A percentile compares a stretch with the other conserved stretches of the same genome.
These are phyloP conservation scores for Volvariella volvacea DNA, from an alignment of 1,284 basidiomycete genomes.

Conservation along the genomic window DNA sequence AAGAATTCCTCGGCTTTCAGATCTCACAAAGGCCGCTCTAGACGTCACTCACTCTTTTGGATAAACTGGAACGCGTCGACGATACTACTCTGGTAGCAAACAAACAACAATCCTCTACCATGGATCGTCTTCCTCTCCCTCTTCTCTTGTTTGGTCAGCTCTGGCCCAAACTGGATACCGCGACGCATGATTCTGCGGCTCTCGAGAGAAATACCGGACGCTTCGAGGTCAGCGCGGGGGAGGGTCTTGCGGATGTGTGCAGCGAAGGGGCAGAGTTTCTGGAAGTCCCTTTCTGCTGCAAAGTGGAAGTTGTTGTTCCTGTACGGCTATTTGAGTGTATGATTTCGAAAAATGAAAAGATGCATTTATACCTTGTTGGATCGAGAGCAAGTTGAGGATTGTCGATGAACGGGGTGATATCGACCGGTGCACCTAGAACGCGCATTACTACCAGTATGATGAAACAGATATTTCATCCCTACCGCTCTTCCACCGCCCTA, in stretches of 20 bases:
- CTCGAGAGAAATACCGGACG: slow-evolving; percentile 15
- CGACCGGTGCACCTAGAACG: slow-evolving; percentile 34
- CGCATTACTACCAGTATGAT: not conserved
- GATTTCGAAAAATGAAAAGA: not conserved
- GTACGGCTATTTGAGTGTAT: not conserved
- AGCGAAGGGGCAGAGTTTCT: slow-evolving; percentile 46
- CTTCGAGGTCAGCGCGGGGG: slow-evolving; percentile 41
- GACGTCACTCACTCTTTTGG: slow-evolving; percentile 24
- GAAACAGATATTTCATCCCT: too few species aligned
- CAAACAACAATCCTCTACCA: slow-evolving; percentile 46
- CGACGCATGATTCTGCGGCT: slow-evolving; percentile 34
- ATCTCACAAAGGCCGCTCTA: not conserved
- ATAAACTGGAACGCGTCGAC: slow-evolving; percentile 41
- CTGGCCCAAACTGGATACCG: slow-evolving; percentile 41
- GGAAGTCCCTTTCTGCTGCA: slow-evolving; percentile 24
- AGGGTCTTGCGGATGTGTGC: slow-evolving; percentile 51
- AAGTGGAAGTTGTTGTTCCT: slow-evolving; percentile 44
- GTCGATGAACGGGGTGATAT: slow-evolving; percentile 34
- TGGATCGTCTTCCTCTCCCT: slow-evolving; percentile 26
- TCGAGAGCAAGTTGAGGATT: slow-evolving; percentile 31
- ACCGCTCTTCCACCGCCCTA: slow-evolving; percentile 60
- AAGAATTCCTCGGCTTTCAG: too few species aligned
- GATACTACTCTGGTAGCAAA: slow-evolving; percentile 41
- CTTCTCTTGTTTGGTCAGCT: slow-evolving; percentile 32
- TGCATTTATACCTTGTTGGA: slow-evolving; percentile 19